Evolutionary conservation across 2,329 filamentous ascomycete species (phyloP).

Genomic region (Ophiostoma tasmaniense): DNA sequence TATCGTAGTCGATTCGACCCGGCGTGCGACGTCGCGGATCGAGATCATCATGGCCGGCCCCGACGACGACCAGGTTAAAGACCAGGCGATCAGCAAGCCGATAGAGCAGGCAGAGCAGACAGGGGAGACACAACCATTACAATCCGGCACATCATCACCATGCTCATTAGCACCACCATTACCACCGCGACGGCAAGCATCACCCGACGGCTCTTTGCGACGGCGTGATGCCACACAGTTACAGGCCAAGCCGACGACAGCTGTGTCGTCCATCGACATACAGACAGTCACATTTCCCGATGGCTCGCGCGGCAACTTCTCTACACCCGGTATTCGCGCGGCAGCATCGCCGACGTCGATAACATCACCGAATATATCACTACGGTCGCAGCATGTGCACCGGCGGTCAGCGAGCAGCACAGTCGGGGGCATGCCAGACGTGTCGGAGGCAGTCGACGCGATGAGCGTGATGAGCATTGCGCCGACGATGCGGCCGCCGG

Average conservation of each 20-base stretch:
- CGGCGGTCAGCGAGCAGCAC: constrained; percentile 17
- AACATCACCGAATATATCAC: constrained; percentile 10
- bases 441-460: constrained; percentile 42
- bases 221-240: constrained; percentile 31
- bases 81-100: constrained; percentile 4
- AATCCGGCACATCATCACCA: constrained; percentile 26
- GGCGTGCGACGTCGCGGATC: constrained; percentile 1
- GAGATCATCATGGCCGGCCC: constrained; percentile 20
- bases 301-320: constrained; percentile 56
- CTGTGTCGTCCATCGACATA: constrained; percentile 71
- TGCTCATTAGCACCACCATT: constrained; percentile 23
- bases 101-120: not conserved
- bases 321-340: constrained; percentile 31
- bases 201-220: constrained; percentile 43
- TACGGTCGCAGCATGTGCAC: constrained; percentile 1
- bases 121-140: not conserved
- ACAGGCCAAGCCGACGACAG: constrained; percentile 69
- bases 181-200: constrained; percentile 33
- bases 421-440: not conserved
- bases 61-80: constrained; percentile 21
- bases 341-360: constrained; percentile 29
- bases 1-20: not conserved
- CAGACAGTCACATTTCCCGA: constrained; percentile 68
- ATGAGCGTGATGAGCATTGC: constrained; percentile 60
- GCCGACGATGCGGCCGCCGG: constrained; percentile 52